Base-by-base conservation (phyloP, 768 basidiomycete species). In the Lentinula lateritia region DNA sequence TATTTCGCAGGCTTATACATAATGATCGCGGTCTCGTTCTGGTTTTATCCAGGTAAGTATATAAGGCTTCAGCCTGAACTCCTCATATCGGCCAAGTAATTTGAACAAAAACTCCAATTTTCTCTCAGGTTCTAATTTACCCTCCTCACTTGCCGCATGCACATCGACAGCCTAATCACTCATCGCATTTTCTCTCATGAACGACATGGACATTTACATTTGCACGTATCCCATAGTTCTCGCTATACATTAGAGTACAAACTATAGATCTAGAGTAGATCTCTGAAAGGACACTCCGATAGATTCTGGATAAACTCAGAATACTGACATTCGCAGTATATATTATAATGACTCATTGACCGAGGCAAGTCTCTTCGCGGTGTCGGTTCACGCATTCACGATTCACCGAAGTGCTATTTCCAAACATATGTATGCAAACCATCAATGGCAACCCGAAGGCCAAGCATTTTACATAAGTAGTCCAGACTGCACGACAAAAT, bases 11-110 rank as follows among this genome's bases (percentile, higher is more conserved):
- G 83, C 60, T 76, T 90, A 16, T 91, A 92, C 66, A 66, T 85
- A 35, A 87, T 92, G 54, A 84, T 92, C 35, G 89, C 86, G 2
- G 83, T 90, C 35, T 76, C 82, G 8, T 90, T 90, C 71, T 90
- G 88, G 87, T 90, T 84, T 68, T 83, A 83, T 68, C 81, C 80
- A 70, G 79, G 81, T 78, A 60, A 43, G 70, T 63, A 6, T 28
- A 28, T 28, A 28, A 28, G 28, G 28, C 28, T 28, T 28, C 2
- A 28, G 28, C 53, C 34, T 2, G 13, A 20, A 34, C 4, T 38
- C 39, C 10, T 18, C 12, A 23, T 6, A 20, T 18, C 32, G 12
- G 6, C 41, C 10, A 42, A 43, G 41, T 50, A 15, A 13, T 41
- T 18, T 38, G 32, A 50, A 32, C 16, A 10, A 35, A 58, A 42